These are phyloP conservation scores for Venturia carpophila DNA, from an alignment of 2,329 filamentous ascomycete species.

Conservation along the genomic window DNA sequence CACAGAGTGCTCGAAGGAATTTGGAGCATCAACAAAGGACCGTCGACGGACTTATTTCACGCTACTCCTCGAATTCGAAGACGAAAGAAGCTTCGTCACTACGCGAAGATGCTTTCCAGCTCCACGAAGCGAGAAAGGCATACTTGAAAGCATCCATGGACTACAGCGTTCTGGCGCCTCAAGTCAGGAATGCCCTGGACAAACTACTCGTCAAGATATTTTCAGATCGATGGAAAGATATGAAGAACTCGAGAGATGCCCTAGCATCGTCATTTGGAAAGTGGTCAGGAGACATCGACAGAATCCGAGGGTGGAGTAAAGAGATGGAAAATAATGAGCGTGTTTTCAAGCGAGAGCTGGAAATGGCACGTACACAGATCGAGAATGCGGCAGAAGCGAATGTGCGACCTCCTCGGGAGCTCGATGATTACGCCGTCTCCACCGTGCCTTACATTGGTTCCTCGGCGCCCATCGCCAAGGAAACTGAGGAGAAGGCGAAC, in stretches of 20 bases:
- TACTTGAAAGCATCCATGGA: conserved; percentile 92
- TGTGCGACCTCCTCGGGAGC: conserved; percentile 75
- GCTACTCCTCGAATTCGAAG: conserved; percentile 80
- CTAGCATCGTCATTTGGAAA: conserved; percentile 54
- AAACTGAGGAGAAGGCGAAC: conserved; percentile 55
- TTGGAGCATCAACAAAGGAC: conserved; percentile 75
- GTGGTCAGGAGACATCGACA: conserved; percentile 75
- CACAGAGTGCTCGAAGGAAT: conserved; percentile 57
- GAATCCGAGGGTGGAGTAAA: conserved; percentile 83
- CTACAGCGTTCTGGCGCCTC: conserved; percentile 80
- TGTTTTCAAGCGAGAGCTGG: conserved; percentile 72
- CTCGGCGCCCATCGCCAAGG: conserved; percentile 37
- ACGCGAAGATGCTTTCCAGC: conserved; percentile 88
- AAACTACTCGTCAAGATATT: conserved; percentile 79
- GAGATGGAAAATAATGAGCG: conserved; percentile 90
- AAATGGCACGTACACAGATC: conserved; percentile 70
- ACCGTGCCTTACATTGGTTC: conserved; percentile 84
- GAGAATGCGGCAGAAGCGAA: conserved; percentile 65
- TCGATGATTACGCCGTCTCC: conserved; percentile 85
- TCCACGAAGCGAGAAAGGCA: conserved; percentile 83
- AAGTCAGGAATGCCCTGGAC: conserved; percentile 76
- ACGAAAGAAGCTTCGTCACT: conserved; percentile 87
- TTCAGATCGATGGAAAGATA: conserved; percentile 80
- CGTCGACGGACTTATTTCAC: conserved; percentile 72
- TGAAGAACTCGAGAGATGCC: conserved; percentile 63